Evolutionary conservation across 441 rosid genomes (phyloP).

Genomic region (Euphorbia schlechtendalii): DNA sequence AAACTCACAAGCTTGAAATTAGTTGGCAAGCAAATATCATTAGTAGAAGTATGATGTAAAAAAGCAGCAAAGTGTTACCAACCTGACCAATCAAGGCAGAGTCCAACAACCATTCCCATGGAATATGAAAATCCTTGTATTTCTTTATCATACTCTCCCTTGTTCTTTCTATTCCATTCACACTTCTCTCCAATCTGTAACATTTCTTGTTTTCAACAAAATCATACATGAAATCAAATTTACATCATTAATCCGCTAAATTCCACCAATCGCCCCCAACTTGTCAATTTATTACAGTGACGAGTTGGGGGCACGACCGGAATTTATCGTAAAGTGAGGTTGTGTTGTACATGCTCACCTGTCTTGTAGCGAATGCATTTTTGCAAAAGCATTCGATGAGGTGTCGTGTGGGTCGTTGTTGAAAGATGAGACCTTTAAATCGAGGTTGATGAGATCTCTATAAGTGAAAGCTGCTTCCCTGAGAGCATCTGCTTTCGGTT

Average conservation of each 20-base stretch:
- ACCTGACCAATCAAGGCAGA: constrained; percentile 82
- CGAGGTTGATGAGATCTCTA: constrained; percentile 62
- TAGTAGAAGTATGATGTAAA: neutral
- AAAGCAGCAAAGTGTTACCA: neutral
- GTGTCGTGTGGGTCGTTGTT: constrained; percentile 54
- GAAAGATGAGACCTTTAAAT: constrained; percentile 57
- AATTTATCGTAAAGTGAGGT: neutral
- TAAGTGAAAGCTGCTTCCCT: constrained; percentile 89
- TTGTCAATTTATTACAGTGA: too few relatives aligned
- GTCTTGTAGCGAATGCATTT: constrained; percentile 79
- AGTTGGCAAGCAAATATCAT: constrained; percentile 4
- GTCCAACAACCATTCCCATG: constrained; percentile 86
- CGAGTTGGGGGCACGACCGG: too few relatives aligned
- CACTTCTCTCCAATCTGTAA: constrained; percentile 72
- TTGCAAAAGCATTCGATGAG: constrained; percentile 47
- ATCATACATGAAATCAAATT: too few relatives aligned
- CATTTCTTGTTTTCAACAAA: too few relatives aligned
- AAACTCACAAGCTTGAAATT: too few relatives aligned
- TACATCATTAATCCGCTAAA: too few relatives aligned
- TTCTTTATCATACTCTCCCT: constrained; percentile 59
- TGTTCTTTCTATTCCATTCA: constrained; percentile 61
- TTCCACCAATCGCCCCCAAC: too few relatives aligned
- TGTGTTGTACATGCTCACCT: constrained; percentile 62
- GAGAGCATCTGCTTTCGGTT: constrained; percentile 74
- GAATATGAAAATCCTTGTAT: constrained; percentile 65